Evolutionary conservation across 768 basidiomycete genomes (phyloP), one percentile per base, ranked within the genome.

Genomic region (Clitopilus hobsonii): DNA sequence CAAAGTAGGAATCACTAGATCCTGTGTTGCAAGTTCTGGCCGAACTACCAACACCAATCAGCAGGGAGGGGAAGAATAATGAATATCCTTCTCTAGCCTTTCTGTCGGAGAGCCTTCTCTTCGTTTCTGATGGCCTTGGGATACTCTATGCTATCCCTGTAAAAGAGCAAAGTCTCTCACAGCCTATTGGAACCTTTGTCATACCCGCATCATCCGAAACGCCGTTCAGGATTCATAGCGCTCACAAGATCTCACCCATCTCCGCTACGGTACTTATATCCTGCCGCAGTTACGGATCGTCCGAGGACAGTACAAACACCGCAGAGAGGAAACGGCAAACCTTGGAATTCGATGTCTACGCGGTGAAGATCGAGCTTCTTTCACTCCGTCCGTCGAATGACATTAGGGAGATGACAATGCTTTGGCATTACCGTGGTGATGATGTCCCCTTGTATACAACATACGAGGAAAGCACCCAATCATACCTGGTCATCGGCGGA

Each of bases 11-110:
- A 24, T 68, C 73, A 5, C 65, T 74, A 45, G 58, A 56, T 38
- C 86, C 87, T 16, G 73, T 76, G 6, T 85, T 88, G 65, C 69
- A 71, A 50, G 68, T 78, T 10, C 64, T 89, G 3, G 85, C 80
- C 61, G 80, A 87, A 62, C 73, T 92, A 47, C 83, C 89, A 0
- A 71, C 65, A 38, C 73, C 83, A 18, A 68, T 86, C 50, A 69
- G 74, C 47, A 69, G 77, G 0, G 64, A 76, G 0, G 70, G 68
- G 0, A 66, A 71, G 18, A 84, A 85, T 60, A 74, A 69, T 38
- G 91, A 94, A 70, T 94, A 94, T 66, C 89, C 91, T 0, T 89
- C 88, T 0, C 79, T 79, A 25, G 72, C 74, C 5, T 86, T 88
- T 61, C 63, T 88, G 32, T 74, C 79, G 51, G 59, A 77, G 3